Evolutionary conservation across 1,139 yeast genomes (phyloP).

Genomic region (Yamadazyma kanchanaburiensis): DNA sequence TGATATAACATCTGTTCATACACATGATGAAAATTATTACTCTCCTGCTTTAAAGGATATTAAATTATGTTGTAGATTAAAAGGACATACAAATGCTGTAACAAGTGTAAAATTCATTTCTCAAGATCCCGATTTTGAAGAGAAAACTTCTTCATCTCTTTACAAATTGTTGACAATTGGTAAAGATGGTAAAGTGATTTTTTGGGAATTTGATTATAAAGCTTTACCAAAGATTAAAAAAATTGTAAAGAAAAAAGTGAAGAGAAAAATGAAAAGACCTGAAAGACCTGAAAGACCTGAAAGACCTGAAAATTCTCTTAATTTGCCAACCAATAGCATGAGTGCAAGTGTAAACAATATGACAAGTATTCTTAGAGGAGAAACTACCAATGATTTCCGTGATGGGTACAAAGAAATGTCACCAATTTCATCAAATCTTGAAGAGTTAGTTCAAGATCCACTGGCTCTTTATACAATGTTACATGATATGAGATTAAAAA

Average conservation of each 20-base stretch:
- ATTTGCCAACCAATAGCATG: constrained; percentile 1
- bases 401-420: constrained; percentile 5
- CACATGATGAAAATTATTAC: constrained; percentile 11
- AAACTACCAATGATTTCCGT: constrained; percentile 1
- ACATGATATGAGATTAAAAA: constrained; percentile 31
- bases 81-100: constrained; percentile 70
- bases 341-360: constrained; percentile 5
- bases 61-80: constrained; percentile 46
- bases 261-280: constrained; percentile 1
- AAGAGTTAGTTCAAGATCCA: constrained; percentile 14
- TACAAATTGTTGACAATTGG: constrained; percentile 69
- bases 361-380: constrained; percentile 5
- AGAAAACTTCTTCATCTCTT: constrained; percentile 14
- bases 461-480: constrained; percentile 33
- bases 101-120: constrained; percentile 38
- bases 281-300: constrained; percentile 2
- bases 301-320: constrained; percentile 1
- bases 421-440: constrained; percentile 13
- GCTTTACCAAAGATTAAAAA: constrained; percentile 50
- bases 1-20: constrained; percentile 13
- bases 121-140: too few relatives aligned
- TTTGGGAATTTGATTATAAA: constrained; percentile 74
- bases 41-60: constrained; percentile 44
- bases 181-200: constrained; percentile 61
- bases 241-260: constrained; percentile 1